These are phyloP conservation scores for sorghum (Sorghum bicolor) DNA, from an alignment of 176 grass and related monocot species.

Conservation along the genomic window DNA sequence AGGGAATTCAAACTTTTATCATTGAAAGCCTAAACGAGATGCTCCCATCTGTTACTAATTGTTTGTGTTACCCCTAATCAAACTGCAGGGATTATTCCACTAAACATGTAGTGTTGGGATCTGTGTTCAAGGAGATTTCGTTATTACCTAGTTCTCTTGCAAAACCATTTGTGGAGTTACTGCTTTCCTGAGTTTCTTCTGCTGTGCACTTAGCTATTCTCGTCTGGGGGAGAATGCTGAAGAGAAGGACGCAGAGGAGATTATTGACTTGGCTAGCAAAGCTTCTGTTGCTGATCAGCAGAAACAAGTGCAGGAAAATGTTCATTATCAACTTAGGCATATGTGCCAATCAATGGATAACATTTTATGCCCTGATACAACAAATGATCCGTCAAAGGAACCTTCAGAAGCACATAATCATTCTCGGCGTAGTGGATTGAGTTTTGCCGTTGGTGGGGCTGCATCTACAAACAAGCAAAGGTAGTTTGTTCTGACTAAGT, in stretches of 20 bases:
- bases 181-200: neutral
- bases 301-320: slow-evolving; percentile 88
- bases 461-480: slow-evolving; percentile 45
- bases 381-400: slow-evolving; percentile 5
- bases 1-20: too few species aligned
- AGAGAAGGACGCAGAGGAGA: slow-evolving; percentile 80
- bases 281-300: slow-evolving; percentile 72
- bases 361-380: slow-evolving; percentile 56
- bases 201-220: slow-evolving; percentile 62
- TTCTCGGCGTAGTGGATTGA: slow-evolving; percentile 58
- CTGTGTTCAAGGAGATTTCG: neutral
- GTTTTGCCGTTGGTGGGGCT: slow-evolving; percentile 58
- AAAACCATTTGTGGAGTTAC: neutral
- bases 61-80: neutral
- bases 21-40: too few species aligned
- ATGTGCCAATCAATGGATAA: slow-evolving; percentile 65
- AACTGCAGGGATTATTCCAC: neutral
- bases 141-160: slow-evolving; percentile 7
- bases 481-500: slow-evolving; percentile 36
- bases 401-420: slow-evolving; percentile 35
- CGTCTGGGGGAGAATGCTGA: slow-evolving; percentile 71
- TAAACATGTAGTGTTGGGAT: neutral
- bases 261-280: slow-evolving; percentile 81
- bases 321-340: slow-evolving; percentile 71
- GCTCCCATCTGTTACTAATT: too few species aligned